Evolutionary conservation across 495 filamentous ascomycete species (phyloP), one percentile per base, ranked within the genome.

Genomic region (Lasiosphaeria hispida): DNA sequence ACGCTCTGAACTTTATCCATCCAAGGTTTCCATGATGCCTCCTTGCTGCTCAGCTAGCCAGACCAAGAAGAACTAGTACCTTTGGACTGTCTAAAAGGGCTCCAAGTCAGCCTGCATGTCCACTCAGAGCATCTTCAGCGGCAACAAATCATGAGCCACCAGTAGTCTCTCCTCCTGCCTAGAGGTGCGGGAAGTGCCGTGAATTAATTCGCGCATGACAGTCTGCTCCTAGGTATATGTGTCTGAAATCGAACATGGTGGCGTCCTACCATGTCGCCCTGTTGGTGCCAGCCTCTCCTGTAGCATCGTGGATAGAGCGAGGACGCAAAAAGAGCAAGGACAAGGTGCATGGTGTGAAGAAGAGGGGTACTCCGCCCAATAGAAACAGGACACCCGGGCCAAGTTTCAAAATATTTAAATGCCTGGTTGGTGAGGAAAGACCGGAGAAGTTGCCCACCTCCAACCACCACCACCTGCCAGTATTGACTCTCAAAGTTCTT

Each of bases 1-100:
- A 44, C 42, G 42, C 42, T 44, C 42, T 44, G 42, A 44, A 44
- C 42, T 44, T 44, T 44, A 44, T 44, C 42, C 42, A 44, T 44
- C 42, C 13, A 43, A 43, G 40, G 40, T 43, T 43, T 43, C 40
- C 40, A 43, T 43, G 40, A 43, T 43, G 40, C 40, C 40, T 43
- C 40, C 40, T 43, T 43, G 40, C 40, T 15, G 40, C 40, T 43
- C 40, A 43, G 40, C 40, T 15, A 43, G 40, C 40, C 40, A 43
- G 40, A 43, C 40, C 40, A 43, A 43, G 40, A 43, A 43, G 40
- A 43, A 43, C 40, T 43, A 43, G 40, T 43, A 43, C 40, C 40
- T 43, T 43, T 43, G 40, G 40, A 43, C 40, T 43, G 40, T 43
- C 40, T 15, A 43, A 43, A 43, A 43, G 40, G 40, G 40, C 40